Conservation (phyloP, 176 grass and related monocot species). For the Alopecurus myosuroides region DNA sequence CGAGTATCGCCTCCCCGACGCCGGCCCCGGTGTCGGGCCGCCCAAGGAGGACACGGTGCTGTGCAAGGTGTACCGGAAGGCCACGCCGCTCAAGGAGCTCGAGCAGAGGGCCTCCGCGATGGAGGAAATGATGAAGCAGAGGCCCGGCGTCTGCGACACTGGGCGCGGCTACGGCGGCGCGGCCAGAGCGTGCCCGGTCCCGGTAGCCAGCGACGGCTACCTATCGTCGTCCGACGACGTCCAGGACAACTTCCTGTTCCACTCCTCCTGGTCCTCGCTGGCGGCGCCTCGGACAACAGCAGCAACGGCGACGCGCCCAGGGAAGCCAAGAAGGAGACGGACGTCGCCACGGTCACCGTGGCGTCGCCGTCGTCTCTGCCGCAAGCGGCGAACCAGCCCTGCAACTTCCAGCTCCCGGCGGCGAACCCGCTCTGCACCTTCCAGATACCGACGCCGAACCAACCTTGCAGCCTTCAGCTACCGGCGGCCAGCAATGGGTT, state of each 20-base stretch:
- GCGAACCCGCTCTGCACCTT: neutral
- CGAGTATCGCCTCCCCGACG: constrained; percentile 77
- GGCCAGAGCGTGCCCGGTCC: neutral
- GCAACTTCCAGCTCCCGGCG: neutral
- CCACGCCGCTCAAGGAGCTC: constrained; percentile 76
- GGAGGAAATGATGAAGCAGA: constrained; percentile 51
- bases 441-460: neutral
- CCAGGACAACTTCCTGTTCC: constrained; percentile 27
- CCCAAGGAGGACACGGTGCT: constrained; percentile 68
- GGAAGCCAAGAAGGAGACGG: constrained; percentile 42
- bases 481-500: constrained; percentile 17
- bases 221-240: constrained; percentile 34
- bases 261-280: constrained; percentile 1
- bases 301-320: neutral
- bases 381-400: neutral
- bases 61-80: constrained; percentile 90
- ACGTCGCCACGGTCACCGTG: constrained; percentile 24
- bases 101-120: constrained; percentile 51
- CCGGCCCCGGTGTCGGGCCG: neutral
- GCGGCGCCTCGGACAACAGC: neutral
- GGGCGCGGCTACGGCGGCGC: neutral
- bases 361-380: neutral
- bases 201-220: constrained; percentile 18
- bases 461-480: constrained; percentile 13
- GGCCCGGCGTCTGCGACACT: too few species aligned